Evolutionary conservation across 2,329 filamentous ascomycete genomes (phyloP).

Genomic region (Zymoseptoria crescenta): DNA sequence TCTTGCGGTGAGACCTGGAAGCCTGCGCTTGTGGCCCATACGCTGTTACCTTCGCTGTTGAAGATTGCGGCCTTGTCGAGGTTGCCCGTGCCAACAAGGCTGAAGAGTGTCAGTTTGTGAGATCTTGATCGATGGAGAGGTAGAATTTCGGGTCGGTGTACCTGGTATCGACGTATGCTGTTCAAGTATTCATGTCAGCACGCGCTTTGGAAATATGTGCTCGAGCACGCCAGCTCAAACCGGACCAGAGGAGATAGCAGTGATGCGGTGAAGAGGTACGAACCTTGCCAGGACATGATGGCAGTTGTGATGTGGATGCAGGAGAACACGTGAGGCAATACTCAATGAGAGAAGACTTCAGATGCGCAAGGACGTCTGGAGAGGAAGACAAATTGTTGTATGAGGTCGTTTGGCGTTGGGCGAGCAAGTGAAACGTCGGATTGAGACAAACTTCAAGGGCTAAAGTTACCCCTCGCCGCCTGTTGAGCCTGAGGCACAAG

Average conservation of each 20-base stretch:
- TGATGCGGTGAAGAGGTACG: conserved; percentile 19
- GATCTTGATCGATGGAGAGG: conserved; percentile 1
- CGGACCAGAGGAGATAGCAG: not conserved
- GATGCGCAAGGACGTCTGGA: not conserved
- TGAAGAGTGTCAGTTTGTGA: conserved; percentile 32
- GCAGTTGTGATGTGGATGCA: not conserved
- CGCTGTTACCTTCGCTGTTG: conserved; percentile 69
- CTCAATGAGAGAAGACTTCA: not conserved
- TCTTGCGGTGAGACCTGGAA: conserved; percentile 64
- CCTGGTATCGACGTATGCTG: conserved; percentile 57
- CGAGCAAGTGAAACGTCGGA: not conserved
- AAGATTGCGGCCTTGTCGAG: conserved; percentile 81
- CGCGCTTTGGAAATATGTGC: not conserved
- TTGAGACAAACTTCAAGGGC: not conserved
- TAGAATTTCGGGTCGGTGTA: conserved; percentile 29
- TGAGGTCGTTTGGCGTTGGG: not conserved
- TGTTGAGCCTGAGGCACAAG: too few species aligned
- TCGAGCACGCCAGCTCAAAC: conserved; percentile 2
- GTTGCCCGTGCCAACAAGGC: conserved; percentile 71
- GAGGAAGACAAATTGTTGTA: not conserved
- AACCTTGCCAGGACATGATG: conserved; percentile 71
- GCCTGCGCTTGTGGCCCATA: conserved; percentile 63
- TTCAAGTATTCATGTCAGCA: conserved; percentile 9
- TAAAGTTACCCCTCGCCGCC: too few species aligned
- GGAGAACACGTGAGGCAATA: not conserved